Conservation (phyloP, 768 basidiomycete species). For the Kwoniella dejecticola region DNA sequence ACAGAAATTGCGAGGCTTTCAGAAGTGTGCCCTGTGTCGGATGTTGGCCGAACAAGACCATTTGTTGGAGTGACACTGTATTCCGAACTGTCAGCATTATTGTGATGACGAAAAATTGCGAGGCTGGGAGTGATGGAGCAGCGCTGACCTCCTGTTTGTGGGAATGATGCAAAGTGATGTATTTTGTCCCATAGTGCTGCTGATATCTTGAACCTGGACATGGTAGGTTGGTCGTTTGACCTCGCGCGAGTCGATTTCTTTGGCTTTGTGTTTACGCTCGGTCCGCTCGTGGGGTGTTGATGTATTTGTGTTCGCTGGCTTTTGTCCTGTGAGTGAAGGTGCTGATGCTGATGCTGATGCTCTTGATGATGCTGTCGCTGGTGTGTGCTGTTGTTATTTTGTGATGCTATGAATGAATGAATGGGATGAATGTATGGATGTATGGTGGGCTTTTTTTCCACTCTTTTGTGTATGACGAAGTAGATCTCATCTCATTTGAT, state of each 20-base stretch:
- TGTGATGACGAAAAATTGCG: background rate
- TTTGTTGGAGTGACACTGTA: constrained; percentile 90
- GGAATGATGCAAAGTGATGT: constrained; percentile 86
- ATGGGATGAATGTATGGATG: background rate
- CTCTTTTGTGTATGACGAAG: no score
- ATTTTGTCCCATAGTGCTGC: constrained; percentile 83
- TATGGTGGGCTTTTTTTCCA: background rate
- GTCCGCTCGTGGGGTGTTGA: no score
- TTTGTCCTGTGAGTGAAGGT: no score
- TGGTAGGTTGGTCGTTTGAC: constrained; percentile 13
- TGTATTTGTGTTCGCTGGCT: no score
- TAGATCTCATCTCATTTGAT: no score
- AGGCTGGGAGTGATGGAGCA: background rate
- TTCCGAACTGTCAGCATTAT: background rate
- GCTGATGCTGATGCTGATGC: background rate
- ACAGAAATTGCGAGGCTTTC: constrained; percentile 62
- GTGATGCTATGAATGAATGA: no score
- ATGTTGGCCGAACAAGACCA: constrained; percentile 96
- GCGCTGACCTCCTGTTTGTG: constrained; percentile 82
- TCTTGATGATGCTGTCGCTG: background rate
- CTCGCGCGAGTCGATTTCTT: background rate
- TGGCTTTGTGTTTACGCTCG: background rate
- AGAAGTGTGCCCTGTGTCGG: constrained; percentile 90
- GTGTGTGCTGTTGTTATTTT: no score
- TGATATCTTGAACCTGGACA: constrained; percentile 62